A percentile compares a stretch with the other conserved stretches of the same genome.
These are phyloP conservation scores for Rhodotorula sp. DNA, from an alignment of 1,284 basidiomycete genomes.

Conservation along the genomic window DNA sequence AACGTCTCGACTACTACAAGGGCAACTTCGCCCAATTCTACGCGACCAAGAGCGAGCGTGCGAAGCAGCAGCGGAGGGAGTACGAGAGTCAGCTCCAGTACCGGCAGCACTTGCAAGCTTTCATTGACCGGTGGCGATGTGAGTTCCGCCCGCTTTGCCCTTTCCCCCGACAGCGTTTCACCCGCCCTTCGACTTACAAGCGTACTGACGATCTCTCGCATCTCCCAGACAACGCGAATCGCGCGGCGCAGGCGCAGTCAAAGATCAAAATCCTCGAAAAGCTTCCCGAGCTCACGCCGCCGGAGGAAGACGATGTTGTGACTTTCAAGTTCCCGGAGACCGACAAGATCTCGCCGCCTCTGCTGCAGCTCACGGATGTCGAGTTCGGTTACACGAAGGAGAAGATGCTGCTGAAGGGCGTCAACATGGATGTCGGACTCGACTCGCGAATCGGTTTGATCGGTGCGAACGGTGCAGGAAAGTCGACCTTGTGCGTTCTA, in stretches of 20 bases:
- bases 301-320: slow-evolving; percentile 85
- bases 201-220: neutral
- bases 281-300: slow-evolving; percentile 65
- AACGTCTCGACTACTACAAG: slow-evolving; percentile 75
- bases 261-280: slow-evolving; percentile 99
- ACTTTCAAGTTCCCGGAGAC: slow-evolving; percentile 85
- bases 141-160: slow-evolving; percentile 51
- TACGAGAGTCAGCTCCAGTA: slow-evolving; percentile 95
- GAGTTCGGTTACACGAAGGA: slow-evolving; percentile 86
- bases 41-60: slow-evolving; percentile 93
- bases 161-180: neutral
- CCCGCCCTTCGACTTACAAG: slow-evolving; percentile 6
- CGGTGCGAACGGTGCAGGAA: slow-evolving; percentile 62
- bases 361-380: slow-evolving; percentile 90
- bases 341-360: slow-evolving; percentile 92
- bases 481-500: slow-evolving; percentile 51
- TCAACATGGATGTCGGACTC: slow-evolving; percentile 86
- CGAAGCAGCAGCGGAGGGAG: slow-evolving; percentile 72
- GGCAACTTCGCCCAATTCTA: slow-evolving; percentile 96
- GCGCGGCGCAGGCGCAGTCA: slow-evolving; percentile 87
- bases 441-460: slow-evolving; percentile 89
- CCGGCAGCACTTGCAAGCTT: slow-evolving; percentile 91
- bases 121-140: slow-evolving; percentile 95
- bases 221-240: slow-evolving; percentile 42
- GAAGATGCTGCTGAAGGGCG: slow-evolving; percentile 70